Base-by-base conservation (phyloP, 2,329 filamentous ascomycete genomes). In the Ilyonectria destructans region DNA sequence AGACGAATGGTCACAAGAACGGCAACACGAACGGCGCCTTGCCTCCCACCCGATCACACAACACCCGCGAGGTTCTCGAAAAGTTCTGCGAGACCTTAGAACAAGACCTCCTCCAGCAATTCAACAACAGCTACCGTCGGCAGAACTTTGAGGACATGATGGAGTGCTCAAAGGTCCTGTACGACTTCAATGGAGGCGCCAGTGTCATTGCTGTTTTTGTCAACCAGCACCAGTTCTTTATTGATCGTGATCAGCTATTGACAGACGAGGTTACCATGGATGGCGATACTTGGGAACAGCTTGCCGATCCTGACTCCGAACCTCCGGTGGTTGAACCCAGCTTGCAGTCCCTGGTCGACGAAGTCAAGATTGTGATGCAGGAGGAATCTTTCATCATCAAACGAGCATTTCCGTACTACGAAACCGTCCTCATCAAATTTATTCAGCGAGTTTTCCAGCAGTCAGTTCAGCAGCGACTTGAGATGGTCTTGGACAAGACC, bases 161-260 rank as follows among this genome's bases (percentile, higher is more conserved):
- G 83, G 96, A 98, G 79, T 99, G 96, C 79, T 94, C 97, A 62
- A 93, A 93, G 77, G 96, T 98, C 48, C 85, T 99, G 69, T 89
- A 96, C 79, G 96, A 98, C 82, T 99, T 99, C 86, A 97, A 96
- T 80, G 95, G 96, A 59, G 96, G 96, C 58, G 91, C 94, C 65
- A 98, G 95, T 79, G 96, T 98, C 67, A 97, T 98, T 81, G 96
- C 94, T 15, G 87, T 96, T 12, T 99, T 98, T 80, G 96, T 99
- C 78, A 99, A 99, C 79, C 96, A 99, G 80, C 97, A 99, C 82
- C 95, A 97, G 77, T 99, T 99, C 87, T 99, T 99, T 83, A 98
- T 99, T 77, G 96, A 98, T 79, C 89, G 95, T 29, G 96, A 95
- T 73, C 96, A 98, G 80, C 86, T 99, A 65, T 92, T 97, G 57